Evolutionary conservation across 2,329 filamentous ascomycete genomes (phyloP), one percentile per base, ranked within the genome.

Genomic region (Monosporascus sp.): DNA sequence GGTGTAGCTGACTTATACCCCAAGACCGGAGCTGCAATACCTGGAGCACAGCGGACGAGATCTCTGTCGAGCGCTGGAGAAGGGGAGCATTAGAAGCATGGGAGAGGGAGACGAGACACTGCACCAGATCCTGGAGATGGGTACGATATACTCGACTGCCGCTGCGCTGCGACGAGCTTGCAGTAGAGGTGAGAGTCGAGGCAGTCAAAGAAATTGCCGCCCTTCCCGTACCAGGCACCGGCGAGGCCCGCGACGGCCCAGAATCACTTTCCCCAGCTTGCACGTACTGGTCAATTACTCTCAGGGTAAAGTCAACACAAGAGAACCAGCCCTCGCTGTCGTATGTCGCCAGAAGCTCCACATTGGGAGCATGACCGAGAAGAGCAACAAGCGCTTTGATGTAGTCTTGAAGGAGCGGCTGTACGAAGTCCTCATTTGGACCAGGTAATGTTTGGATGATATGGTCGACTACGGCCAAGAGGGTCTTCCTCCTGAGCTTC

Each of bases 401-500:
- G 67, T 97, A 96, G 64, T 94, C 85, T 48, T 85, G 78, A 24
- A 85, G 73, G 5, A 99, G 76, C 14, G 88, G 86, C 53, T 85
- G 78, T 58, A 90, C 84, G 51, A 87, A 81, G 2, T 76, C 78
- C 15, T 84, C 84, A 51, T 85, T 80, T 1, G 78, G 69, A 17
- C 76, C 79, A 2, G 85, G 81, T 3, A 96, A 76, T 18, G 85
- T 84, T 59, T 96, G 85, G 3, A 84, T 86, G 56, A 97, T 87
- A 70, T 96, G 91, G 58, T 91, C 85, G 58, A 96, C 77, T 17
- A 97, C 74, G 6, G 88, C 83, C 61, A 86, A 81, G n/a, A 93
- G 77, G 0, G 91, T 93, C 68, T 91, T 95, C 55, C 78, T 76
- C 63, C 85, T 88, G 58, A 97, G 71, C 55, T 81, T 86, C 20